Evolutionary conservation across 371 early-diverging fungal genomes (phyloP), one percentile per base, ranked within the genome.

Genomic region (Apophysomyces trapeziformis): DNA sequence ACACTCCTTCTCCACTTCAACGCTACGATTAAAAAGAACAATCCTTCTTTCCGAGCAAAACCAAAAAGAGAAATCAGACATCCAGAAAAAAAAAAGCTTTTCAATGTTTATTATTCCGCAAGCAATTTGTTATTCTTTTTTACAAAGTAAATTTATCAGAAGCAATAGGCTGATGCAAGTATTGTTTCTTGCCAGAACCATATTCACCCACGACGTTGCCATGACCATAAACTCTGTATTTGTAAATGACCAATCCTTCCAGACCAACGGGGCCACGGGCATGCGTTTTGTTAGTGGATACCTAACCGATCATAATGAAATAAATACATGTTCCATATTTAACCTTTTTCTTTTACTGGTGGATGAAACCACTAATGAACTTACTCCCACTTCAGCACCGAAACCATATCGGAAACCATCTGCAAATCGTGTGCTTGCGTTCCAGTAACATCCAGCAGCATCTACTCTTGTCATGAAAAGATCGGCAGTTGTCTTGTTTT

Each of bases 391-490:
- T 82, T 97, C 99, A 1, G 97, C 93, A 39, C 99, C 97, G 78
- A 97, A 97, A 7, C 97, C 97, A 76, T 96, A 98, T 54, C 99
- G 87, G 89, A 97, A 98, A 5, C 99, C 99, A 76, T 98, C 99
- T 32, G 99, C 96, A 78, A 98, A 97, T 21, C 99, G 85, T 16
- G 97, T 96, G 68, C 90, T 90, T 2, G 96, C 96, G 72, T 98
- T 98, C 95, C 95, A 96, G 78, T 92, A 98, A 43, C 95, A 96
- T 16, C 97, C 97, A 13, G 97, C 97, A n/a, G 96, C 92, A 76
- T 97, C 99, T 1, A 98, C 96, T 7, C 87, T 80, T 4, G 87
- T 85, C 93, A 97, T 93, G 70, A 96, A 98, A 65, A 71, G 71
- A 57, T 95, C 90, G 2, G 96, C 96, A 36, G 77, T 80, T 0